These are phyloP conservation scores for Phyllosticta citrichinensis DNA, from an alignment of 2,329 filamentous ascomycete genomes.

Conservation along the genomic window DNA sequence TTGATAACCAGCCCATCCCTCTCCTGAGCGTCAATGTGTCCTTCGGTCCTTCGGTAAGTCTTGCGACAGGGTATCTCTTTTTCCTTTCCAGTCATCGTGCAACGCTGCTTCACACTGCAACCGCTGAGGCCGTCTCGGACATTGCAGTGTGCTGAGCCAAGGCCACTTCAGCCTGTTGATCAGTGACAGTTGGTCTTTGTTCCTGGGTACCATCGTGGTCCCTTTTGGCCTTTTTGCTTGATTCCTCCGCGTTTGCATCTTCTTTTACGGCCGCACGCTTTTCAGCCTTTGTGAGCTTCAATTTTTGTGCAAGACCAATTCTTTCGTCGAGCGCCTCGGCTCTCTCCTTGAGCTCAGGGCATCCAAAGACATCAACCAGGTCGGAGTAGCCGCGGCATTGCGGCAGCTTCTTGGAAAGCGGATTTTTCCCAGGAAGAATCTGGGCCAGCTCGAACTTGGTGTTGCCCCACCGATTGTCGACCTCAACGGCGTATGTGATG, in stretches of 20 bases:
- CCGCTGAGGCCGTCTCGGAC: not conserved
- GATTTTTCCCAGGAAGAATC: slow-evolving; percentile 71
- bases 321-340: slow-evolving; percentile 57
- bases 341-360: slow-evolving; percentile 51
- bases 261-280: slow-evolving; percentile 5
- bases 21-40: too few species aligned
- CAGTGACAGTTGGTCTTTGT: not conserved
- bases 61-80: not conserved
- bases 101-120: not conserved
- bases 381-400: slow-evolving; percentile 61
- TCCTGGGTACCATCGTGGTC: not conserved
- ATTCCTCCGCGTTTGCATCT: not conserved
- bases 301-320: slow-evolving; percentile 32
- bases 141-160: not conserved
- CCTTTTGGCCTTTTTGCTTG: not conserved
- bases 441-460: slow-evolving; percentile 85
- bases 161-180: not conserved
- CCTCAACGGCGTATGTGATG: slow-evolving; percentile 58
- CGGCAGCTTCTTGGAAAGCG: slow-evolving; percentile 52
- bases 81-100: not conserved
- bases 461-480: slow-evolving; percentile 82
- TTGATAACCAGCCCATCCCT: too few species aligned
- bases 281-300: slow-evolving; percentile 4
- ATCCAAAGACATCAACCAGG: slow-evolving; percentile 54
- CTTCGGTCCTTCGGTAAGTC: too few species aligned